These are phyloP conservation scores for Cordyceps cicadae DNA, from an alignment of 2,329 filamentous ascomycete genomes.

Conservation along the genomic window DNA sequence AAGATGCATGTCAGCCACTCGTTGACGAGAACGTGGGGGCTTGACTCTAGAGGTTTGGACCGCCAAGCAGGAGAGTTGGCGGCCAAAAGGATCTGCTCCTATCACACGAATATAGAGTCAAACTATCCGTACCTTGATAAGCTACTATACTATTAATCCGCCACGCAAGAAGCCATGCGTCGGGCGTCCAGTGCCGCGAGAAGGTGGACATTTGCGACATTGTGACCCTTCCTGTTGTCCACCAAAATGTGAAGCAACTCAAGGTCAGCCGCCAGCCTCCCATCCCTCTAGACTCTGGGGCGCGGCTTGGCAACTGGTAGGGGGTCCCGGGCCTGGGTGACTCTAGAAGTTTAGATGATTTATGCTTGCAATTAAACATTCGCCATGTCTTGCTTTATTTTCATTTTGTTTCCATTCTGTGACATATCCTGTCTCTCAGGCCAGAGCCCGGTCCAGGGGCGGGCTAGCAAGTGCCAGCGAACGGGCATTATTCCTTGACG, in stretches of 20 bases:
- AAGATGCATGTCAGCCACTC: not conserved
- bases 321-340: not conserved
- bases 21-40: not conserved
- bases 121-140: not conserved
- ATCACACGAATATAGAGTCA: no score
- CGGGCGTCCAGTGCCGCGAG: not conserved
- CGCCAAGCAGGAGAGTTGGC: no score
- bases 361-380: constrained; percentile 3
- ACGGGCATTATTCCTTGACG: not conserved
- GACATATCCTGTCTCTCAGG: not conserved
- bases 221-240: not conserved
- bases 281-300: not conserved
- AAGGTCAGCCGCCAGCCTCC: not conserved
- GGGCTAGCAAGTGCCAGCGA: not conserved
- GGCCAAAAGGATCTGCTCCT: no score
- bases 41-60: no score
- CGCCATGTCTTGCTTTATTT: not conserved
- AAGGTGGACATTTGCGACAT: not conserved
- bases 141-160: not conserved
- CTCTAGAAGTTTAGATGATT: not conserved
- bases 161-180: not conserved
- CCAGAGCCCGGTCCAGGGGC: not conserved
- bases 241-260: not conserved
- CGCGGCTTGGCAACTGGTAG: not conserved
- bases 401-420: not conserved